Base-by-base conservation (phyloP, 2,329 filamentous ascomycete species). In the Aspergillus glaucus region DNA sequence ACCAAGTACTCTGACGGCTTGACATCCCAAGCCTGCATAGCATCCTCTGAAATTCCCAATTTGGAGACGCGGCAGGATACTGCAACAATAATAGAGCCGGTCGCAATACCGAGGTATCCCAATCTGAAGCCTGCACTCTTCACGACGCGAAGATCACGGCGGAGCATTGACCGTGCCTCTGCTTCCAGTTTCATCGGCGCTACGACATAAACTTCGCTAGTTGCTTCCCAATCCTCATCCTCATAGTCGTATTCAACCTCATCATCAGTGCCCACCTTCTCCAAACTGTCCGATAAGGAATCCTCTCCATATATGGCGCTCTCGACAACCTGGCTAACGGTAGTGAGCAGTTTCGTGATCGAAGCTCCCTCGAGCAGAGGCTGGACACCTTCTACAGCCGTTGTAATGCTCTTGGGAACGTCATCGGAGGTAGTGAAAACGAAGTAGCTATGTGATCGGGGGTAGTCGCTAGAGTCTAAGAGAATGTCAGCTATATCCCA, bases 1-100 rank as follows among this genome's bases (percentile, higher is more conserved):
- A 92, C 79, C 36, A 95, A 66, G 59, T 92, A 91, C 30, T 90
- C 84, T 0, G 75, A 67, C 0, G 75, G 68, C 12, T 79, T 68
- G 9, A 95, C 65, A 51, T 85, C 78, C 90, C 90, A 95, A 1
- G 89, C 87, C 59, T 85, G 77, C 66, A 88, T 79, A 0, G 82
- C 84, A 60, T 91, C 87, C 34, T 85, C 77, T 0, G 87, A 85
- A 10, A 95, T 79, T 0, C 79, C 82, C 1, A 95, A 78, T 57
- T 86, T 86, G 3, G 77, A 73, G 26, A 87, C 79, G 3, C 81
- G 82, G 26, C 87, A 79, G 0, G 89, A 88, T 2, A 93, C 67
- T 4, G 81, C 82, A 15, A 93, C 65, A 51, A 79, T 79, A 46
- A 75, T 53, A 3, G 78, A 72, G 50, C 71, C 76, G 9, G 70